phyloP scores from a whole-genome alignment of 441 rosid genomes.

The Biscutella laevigata region DNA sequence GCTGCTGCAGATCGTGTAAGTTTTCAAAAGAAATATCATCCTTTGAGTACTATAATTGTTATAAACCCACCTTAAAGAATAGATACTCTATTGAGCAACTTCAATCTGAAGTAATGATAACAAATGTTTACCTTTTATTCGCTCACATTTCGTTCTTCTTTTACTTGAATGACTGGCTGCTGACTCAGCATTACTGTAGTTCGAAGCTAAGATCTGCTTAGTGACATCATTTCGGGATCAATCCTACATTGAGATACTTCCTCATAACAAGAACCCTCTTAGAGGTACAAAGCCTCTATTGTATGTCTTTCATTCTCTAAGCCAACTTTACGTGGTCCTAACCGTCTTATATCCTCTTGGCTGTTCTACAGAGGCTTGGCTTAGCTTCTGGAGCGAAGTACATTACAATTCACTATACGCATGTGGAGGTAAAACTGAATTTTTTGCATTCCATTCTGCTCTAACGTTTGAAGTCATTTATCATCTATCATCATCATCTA shows the following conservation, averaged over 20 bases:
- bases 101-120: neutral
- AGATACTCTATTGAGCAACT: neutral
- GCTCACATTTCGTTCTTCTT: slow-evolving; percentile 13
- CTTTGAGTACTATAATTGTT: neutral
- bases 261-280: slow-evolving; percentile 53
- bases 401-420: slow-evolving; percentile 85
- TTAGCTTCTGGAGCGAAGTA: slow-evolving; percentile 98
- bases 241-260: slow-evolving; percentile 77
- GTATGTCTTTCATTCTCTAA: too few relatives aligned
- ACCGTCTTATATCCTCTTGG: neutral
- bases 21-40: neutral
- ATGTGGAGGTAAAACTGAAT: slow-evolving; percentile 51
- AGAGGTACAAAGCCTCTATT: slow-evolving; percentile 43
- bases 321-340: neutral
- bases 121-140: neutral
- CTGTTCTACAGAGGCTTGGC: slow-evolving; percentile 58
- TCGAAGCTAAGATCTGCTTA: slow-evolving; percentile 68
- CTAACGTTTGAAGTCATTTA: neutral
- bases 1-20: slow-evolving; percentile 91
- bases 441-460: neutral
- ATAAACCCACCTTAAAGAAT: neutral
- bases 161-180: slow-evolving; percentile 18
- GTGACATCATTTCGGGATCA: slow-evolving; percentile 87
- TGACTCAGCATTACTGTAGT: slow-evolving; percentile 47
- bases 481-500: neutral